Evolutionary conservation across 2,329 filamentous ascomycete species (phyloP), one percentile per base, ranked within the genome.

Genomic region (Exophiala phaeomuriformis): DNA sequence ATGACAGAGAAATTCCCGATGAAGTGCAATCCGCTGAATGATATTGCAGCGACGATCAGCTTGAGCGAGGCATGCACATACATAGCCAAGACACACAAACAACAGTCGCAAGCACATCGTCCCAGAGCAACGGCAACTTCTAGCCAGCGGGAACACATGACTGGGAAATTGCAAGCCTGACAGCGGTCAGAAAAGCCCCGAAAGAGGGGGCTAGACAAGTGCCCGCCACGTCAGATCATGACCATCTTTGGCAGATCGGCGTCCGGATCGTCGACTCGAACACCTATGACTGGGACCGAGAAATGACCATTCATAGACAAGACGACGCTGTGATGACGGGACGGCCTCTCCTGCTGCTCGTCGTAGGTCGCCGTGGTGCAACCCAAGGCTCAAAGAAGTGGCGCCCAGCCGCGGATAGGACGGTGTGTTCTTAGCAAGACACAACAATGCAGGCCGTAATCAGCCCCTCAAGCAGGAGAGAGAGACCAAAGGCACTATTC

Each of bases 221-320:
- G 10, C 4, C 36, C 36, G 36, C 36, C 6, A 39, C 10, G 36
- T 12, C 39, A 41, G 39, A 5, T 27, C 39, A 41, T 27, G 4
- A 5, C 19, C 10, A 5, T 28, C 5, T 8, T 9, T 45, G 4
- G 42, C 5, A 8, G 47, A 35, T 43, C 27, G 27, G 47, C 47
- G 12, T 33, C 30, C 33, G 37, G 10, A 42, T 19, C n/a, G 35
- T 12, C 37, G 41, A 50, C 27, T 40, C 50, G 46, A 46, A 50
- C 27, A 33, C 50, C 51, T 49, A 53, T 53, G 39, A 49, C 51
- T 46, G 8, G 49, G 41, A 6, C n/a, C 27, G 29, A 39, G 36
- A 28, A 50, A 12, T 33, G n/a, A 43, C 9, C 27, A 31, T 43
- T 36, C 33, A 36, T n/a, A 36, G 7, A 36, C 33, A 36, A 36